phyloP scores from a whole-genome alignment of 352 stramenopile species.

The Poterioochromonas sp. region DNA sequence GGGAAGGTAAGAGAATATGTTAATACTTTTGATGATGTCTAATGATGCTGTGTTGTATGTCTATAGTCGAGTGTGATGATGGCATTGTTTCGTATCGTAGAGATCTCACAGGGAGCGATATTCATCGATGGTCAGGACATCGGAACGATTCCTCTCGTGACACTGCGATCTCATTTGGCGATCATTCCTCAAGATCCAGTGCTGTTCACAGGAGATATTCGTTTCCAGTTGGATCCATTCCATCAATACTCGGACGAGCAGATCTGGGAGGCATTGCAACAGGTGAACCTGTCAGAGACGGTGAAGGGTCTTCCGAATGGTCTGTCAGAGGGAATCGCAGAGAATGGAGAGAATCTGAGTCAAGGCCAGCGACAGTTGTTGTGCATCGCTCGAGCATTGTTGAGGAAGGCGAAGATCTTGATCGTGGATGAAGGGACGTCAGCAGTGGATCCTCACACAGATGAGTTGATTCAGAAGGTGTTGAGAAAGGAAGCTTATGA shows the following conservation, averaged over 20 bases:
- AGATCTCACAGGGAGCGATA: conserved; percentile 59
- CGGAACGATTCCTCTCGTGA: conserved; percentile 59
- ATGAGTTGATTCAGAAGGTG: conserved; percentile 69
- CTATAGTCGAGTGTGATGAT: conserved; percentile 20
- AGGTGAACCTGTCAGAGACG: conserved; percentile 61
- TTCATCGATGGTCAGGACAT: conserved; percentile 77
- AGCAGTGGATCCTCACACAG: conserved; percentile 70
- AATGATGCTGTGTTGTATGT: not conserved
- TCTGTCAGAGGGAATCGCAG: conserved; percentile 33
- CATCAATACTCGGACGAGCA: conserved; percentile 57
- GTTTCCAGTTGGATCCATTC: conserved; percentile 85
- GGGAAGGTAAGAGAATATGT: not conserved
- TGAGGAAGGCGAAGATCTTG: conserved; percentile 48
- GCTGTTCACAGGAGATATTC: conserved; percentile 78
- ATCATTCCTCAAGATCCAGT: conserved; percentile 91
- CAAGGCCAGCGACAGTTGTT: conserved; percentile 19
- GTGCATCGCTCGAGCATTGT: conserved; percentile 18
- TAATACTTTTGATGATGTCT: not conserved
- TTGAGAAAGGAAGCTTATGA: conserved; percentile 73
- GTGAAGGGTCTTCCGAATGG: conserved; percentile 34
- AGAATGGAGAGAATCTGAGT: conserved; percentile 37
- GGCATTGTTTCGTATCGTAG: conserved; percentile 48
- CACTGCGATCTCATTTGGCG: conserved; percentile 62
- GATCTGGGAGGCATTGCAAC: conserved; percentile 55
- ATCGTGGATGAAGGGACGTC: conserved; percentile 87